phyloP scores from a whole-genome alignment of 306 rosid species.

The Pueraria montana region DNA sequence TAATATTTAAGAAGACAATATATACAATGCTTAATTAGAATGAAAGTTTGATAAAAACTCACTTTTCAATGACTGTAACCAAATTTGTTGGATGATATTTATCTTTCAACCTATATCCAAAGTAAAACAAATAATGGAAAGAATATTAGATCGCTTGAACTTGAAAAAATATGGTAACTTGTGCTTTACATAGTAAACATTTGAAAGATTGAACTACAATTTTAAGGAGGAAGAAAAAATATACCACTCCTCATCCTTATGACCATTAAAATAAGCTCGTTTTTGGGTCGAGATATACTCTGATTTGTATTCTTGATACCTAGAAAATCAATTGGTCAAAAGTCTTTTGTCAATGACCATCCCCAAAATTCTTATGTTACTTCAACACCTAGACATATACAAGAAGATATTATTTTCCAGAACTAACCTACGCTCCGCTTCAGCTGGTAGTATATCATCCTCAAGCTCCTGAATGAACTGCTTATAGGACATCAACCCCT shows the following conservation, averaged over 20 bases:
- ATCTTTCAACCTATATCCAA: slow-evolving; percentile 82
- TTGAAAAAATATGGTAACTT: neutral
- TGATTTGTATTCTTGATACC: slow-evolving; percentile 95
- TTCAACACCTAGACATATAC: slow-evolving; percentile 15
- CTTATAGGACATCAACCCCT: slow-evolving; percentile 97
- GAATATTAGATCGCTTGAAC: slow-evolving; percentile 27
- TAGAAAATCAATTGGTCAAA: slow-evolving; percentile 46
- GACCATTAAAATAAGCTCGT: slow-evolving; percentile 85
- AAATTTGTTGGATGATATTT: slow-evolving; percentile 98
- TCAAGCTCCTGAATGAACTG: slow-evolving; percentile 99
- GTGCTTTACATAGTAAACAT: slow-evolving; percentile 26
- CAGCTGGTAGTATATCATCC: slow-evolving; percentile 94
- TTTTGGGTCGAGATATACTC: slow-evolving; percentile 97
- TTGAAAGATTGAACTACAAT: slow-evolving; percentile 35
- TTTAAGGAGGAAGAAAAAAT: slow-evolving; percentile 1
- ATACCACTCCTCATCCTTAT: slow-evolving; percentile 97
- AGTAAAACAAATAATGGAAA: slow-evolving; percentile 44
- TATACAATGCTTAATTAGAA: slow-evolving; percentile 22
- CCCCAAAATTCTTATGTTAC: slow-evolving; percentile 5
- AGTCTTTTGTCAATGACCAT: slow-evolving; percentile 26
- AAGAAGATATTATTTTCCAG: slow-evolving; percentile 37
- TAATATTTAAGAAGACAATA: neutral
- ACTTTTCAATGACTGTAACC: slow-evolving; percentile 89
- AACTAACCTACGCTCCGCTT: slow-evolving; percentile 95
- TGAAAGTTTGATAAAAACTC: slow-evolving; percentile 42